Base-by-base conservation (phyloP, 352 stramenopile species). In the Phytophthora ohioensis region DNA sequence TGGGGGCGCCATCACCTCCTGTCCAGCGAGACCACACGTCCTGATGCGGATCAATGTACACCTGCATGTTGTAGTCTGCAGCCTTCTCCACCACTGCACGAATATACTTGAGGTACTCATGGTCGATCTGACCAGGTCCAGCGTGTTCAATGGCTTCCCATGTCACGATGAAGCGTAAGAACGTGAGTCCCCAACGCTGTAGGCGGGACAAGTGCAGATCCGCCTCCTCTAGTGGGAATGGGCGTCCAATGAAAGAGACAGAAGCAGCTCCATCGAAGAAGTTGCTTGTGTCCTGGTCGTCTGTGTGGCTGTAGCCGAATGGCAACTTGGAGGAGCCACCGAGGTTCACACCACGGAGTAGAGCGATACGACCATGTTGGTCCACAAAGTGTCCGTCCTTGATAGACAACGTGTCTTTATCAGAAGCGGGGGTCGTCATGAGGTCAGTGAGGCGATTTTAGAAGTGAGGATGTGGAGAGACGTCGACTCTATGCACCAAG, bases 31-130 rank as follows among this genome's bases (percentile, higher is more conserved):
- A 95, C 91, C 91, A 98, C 30, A 97, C 91, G 60, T 98, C 92
- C 74, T 98, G 92, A 58, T 98, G 92, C n/a, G 87, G 89, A 54
- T 98, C 89, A 21, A 98, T 87, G 68, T 93, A 96, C 38, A 97
- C 75, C 27, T 75, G 76, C 57, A 98, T 80, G 34, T 75, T 83
- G 65, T 88, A 91, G 17, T 81, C 70, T 10, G 64, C 69, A 3
- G 85, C 85, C 47, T 85, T 90, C 48, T 81, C 58, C 6, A 97
- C 47, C 7, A 97, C 45, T 8, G 77, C 67, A 13, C 78, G 76
- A 41, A 97, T 73, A 73, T 97, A 97, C 13, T 63, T 15, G 2
- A 97, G 64, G 67, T 98, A 98, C 31, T 85, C 89, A 17, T 52
- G 62, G 71, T 97, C 92, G 73, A 95, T 96, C 4, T 85, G 67